Base-by-base conservation (phyloP, 805 yeast genomes). In the Diddensiella santjacobensis region DNA sequence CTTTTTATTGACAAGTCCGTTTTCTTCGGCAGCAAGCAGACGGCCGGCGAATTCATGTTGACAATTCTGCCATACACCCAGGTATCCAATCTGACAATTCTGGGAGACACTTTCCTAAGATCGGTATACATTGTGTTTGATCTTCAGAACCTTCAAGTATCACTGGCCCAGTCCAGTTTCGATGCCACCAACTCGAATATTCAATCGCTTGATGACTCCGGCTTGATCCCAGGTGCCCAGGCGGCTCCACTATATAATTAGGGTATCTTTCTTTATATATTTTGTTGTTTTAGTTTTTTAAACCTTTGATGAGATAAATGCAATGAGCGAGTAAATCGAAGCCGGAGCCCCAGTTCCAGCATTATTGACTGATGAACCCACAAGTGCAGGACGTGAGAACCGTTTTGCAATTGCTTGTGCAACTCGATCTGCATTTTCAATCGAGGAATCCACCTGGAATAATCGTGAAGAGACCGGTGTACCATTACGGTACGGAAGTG, bases 121-220 rank as follows among this genome's bases (percentile, higher is more conserved):
- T 62, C 72, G 23, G 78, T 76, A 1, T 80, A 80, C 55, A 69
- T 73, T 38, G 82, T 79, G 42, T 81, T 71, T 49, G 83, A 80
- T 62, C 65, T 81, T 44, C 86, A 80, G 26, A 75, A 75, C 58
- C 66, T 65, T 41, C 72, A 77, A 57, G 68, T 84, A 33, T 79
- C 85, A 2, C 55, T 84, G 59, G 86, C 81, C 19, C 78, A 74
- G 22, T 36, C 51, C n/a, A 43, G 30, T 29, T 48, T 40, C 42
- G 37, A 48, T 38, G n/a, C 38, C 19, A 24, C 26, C 35, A 29
- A 19, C 33, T 22, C 45, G 29, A 39, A 45, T 22, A 40, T 54
- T 26, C 44, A 49, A 26, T 50, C 45, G 3, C 47, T 54, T 33
- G 24, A 38, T 22, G 44, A 42, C 38, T 19, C 22, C 18, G 42